These are phyloP conservation scores for Ceratocystis destructans DNA, from an alignment of 2,329 filamentous ascomycete genomes.

Conservation along the genomic window DNA sequence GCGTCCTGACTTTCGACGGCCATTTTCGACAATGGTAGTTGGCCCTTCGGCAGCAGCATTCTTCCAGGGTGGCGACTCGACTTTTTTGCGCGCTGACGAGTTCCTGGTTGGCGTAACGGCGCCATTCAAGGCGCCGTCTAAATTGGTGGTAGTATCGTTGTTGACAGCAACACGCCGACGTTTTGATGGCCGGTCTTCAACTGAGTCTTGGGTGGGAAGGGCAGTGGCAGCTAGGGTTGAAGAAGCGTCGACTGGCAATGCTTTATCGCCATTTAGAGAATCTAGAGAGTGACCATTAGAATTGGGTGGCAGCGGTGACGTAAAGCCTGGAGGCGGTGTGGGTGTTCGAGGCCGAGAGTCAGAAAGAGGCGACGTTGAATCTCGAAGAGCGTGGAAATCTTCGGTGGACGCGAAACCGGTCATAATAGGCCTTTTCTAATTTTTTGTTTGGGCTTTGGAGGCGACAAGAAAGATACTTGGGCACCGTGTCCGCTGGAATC, in stretches of 20 bases:
- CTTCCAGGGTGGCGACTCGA: slow-evolving; percentile 84
- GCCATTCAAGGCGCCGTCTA: not conserved
- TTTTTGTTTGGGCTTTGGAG: slow-evolving; percentile 21
- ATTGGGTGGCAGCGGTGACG: slow-evolving; percentile 11
- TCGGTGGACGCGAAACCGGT: slow-evolving; percentile 44
- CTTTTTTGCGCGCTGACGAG: slow-evolving; percentile 33
- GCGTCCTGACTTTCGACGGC: slow-evolving; percentile 52
- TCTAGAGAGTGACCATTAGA: slow-evolving; percentile 21
- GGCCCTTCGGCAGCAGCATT: slow-evolving; percentile 71
- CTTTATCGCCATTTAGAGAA: slow-evolving; percentile 10
- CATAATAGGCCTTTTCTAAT: slow-evolving; percentile 34
- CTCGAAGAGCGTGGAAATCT: slow-evolving; percentile 22
- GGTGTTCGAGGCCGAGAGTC: slow-evolving; percentile 20
- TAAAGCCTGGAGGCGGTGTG: slow-evolving; percentile 18
- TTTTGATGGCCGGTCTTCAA: slow-evolving; percentile 44
- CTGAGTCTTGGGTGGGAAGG: slow-evolving; percentile 21
- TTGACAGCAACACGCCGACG: slow-evolving; percentile 41
- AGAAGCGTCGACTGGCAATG: slow-evolving; percentile 13
- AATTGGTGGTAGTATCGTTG: slow-evolving; percentile 23
- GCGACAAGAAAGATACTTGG: slow-evolving; percentile 32
- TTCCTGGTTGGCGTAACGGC: slow-evolving; percentile 27
- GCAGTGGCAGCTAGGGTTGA: not conserved
- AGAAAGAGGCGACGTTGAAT: slow-evolving; percentile 21
- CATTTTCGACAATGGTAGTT: slow-evolving; percentile 66
- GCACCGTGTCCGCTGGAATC: slow-evolving; percentile 41